phyloP scores from a whole-genome alignment of 1,139 yeast species.

The Geotrichum armillariae region DNA sequence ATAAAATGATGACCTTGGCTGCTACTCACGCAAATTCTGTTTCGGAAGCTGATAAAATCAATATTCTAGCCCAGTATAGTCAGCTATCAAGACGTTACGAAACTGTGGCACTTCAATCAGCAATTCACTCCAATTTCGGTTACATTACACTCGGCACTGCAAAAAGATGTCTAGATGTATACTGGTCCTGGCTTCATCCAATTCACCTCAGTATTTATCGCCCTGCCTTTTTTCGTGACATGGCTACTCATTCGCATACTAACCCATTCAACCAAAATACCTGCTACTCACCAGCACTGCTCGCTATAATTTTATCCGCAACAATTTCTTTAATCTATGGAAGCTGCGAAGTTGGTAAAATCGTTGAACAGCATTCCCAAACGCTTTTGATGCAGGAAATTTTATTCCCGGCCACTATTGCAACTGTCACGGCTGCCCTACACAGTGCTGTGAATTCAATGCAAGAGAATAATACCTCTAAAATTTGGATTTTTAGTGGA shows the following conservation, averaged over 20 bases:
- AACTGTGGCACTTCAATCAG: slow-evolving; percentile 11
- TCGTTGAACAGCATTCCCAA: slow-evolving; percentile 20
- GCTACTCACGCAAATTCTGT: neutral
- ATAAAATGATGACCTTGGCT: neutral
- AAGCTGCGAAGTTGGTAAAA: slow-evolving; percentile 13
- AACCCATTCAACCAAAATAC: slow-evolving; percentile 13
- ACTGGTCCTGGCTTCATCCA: slow-evolving; percentile 24
- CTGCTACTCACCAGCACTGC: slow-evolving; percentile 21
- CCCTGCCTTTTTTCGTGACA: slow-evolving; percentile 21
- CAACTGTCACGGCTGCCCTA: slow-evolving; percentile 14
- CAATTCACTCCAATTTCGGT: slow-evolving; percentile 16
- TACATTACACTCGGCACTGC: slow-evolving; percentile 19
- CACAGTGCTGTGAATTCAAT: slow-evolving; percentile 17
- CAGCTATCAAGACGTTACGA: slow-evolving; percentile 9
- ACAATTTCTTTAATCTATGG: slow-evolving; percentile 18
- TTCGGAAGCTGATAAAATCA: slow-evolving; percentile 11
- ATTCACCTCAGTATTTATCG: slow-evolving; percentile 18
- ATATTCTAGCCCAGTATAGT: slow-evolving; percentile 6
- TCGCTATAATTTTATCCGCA: slow-evolving; percentile 15
- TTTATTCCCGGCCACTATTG: slow-evolving; percentile 13
- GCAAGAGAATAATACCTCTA: slow-evolving; percentile 12
- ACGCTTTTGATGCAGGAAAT: slow-evolving; percentile 21
- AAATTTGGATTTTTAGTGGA: slow-evolving; percentile 20
- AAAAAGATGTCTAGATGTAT: slow-evolving; percentile 16
- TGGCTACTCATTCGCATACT: slow-evolving; percentile 15